Evolutionary conservation across 345 rosid species (phyloP), one percentile per base, ranked within the genome.

Genomic region (Pelargonium nanum): DNA sequence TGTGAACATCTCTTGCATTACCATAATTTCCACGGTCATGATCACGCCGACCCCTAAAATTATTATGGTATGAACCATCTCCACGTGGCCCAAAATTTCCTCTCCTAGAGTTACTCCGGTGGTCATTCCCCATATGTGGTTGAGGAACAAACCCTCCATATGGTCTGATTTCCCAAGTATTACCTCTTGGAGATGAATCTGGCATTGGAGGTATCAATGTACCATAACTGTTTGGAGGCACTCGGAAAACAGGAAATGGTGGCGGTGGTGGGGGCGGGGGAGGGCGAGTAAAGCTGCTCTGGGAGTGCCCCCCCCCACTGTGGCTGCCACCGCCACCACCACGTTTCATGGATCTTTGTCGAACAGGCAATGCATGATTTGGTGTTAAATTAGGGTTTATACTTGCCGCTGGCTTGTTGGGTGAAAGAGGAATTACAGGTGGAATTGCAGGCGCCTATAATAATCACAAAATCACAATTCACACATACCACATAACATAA

Each of bases 31-130:
- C 80, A 55, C 74, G 76, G n/a, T 79, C 84, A 58, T 76, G 81
- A 65, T 81, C 83, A 12, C 77, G 85, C 67, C 81, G 72, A 23
- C 66, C 69, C 19, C 80, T 75, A 53, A 53, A 70, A 75, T 65
- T 74, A 68, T 76, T 68, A 55, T 77, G 23, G 52, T 75, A 70
- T 19, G 68, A 57, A 59, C 82, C 77, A 25, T 78, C 88, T 40
- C 84, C 79, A 51, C 82, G 72, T 9, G 73, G 70, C 32, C 83
- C 81, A 74, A 69, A 68, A 70, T 70, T 80, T 59, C 82, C 78
- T 55, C 85, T 79, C 28, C 85, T 70, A 5, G 80, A 66, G 23
- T 77, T 65, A 70, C 66, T 75, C 23, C 85, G 63, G 53, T 72
- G 74, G 52, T 76, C 85, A 30, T 67, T 78, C 19, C 56, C 58